phyloP scores from a whole-genome alignment of 2,329 filamentous ascomycete genomes.

The Apiospora arundinis region DNA sequence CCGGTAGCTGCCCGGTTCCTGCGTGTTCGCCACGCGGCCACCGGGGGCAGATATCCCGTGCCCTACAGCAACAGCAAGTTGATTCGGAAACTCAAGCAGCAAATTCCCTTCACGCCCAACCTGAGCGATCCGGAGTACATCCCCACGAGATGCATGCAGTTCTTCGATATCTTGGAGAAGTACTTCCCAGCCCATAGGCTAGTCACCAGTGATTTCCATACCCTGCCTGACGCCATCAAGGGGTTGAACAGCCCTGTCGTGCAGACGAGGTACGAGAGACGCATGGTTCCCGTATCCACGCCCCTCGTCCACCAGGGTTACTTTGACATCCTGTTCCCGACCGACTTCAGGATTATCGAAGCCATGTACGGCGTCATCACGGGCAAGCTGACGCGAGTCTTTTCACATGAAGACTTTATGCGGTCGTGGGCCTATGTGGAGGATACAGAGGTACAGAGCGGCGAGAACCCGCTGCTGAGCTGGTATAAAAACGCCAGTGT shows the following conservation, averaged over 20 bases:
- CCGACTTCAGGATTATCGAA: conserved; percentile 90
- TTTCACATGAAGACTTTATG: conserved; percentile 91
- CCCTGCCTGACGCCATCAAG: conserved; percentile 79
- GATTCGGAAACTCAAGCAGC: conserved; percentile 66
- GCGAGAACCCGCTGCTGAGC: conserved; percentile 88
- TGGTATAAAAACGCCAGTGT: conserved; percentile 98
- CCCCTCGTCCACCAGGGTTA: conserved; percentile 97
- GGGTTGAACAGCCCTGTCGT: conserved; percentile 95
- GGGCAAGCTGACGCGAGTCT: conserved; percentile 85
- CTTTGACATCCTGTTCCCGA: conserved; percentile 98
- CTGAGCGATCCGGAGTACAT: conserved; percentile 89
- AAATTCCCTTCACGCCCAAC: conserved; percentile 75
- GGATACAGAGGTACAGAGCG: conserved; percentile 85
- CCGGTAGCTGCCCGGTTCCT: conserved; percentile 84
- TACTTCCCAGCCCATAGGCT: conserved; percentile 92
- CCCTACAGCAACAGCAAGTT: conserved; percentile 61
- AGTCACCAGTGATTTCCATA: conserved; percentile 89
- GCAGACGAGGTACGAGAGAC: conserved; percentile 88
- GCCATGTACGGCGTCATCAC: conserved; percentile 92
- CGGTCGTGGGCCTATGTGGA: conserved; percentile 87
- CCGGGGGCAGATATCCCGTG: conserved; percentile 66
- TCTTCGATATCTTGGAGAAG: conserved; percentile 87
- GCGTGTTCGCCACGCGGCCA: conserved; percentile 81
- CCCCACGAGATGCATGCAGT: conserved; percentile 92
- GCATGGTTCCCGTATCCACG: conserved; percentile 87